These are phyloP conservation scores for Paecilomyces variotii DNA, from an alignment of 2,329 filamentous ascomycete species.

Conservation along the genomic window DNA sequence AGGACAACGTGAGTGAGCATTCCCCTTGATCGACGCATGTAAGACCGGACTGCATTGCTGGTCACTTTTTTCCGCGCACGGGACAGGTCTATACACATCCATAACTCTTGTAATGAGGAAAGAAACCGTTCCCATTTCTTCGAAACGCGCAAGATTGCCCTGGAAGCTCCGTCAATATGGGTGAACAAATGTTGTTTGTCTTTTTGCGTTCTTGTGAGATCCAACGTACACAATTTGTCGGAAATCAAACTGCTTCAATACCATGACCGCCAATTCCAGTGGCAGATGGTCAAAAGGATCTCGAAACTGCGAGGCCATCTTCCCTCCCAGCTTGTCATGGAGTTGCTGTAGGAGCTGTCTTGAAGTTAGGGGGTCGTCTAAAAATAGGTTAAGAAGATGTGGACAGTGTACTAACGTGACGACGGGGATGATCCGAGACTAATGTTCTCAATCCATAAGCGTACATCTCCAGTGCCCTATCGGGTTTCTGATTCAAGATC, in stretches of 20 bases:
- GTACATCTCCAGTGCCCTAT: slow-evolving; percentile 50
- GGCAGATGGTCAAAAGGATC: slow-evolving; percentile 49
- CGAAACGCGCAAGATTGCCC: slow-evolving; percentile 46
- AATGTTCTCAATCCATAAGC: slow-evolving; percentile 50
- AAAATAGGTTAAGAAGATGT: not conserved
- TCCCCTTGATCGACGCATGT: slow-evolving; percentile 26
- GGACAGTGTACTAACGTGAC: slow-evolving; percentile 16
- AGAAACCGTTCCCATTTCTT: slow-evolving; percentile 49
- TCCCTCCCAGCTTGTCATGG: slow-evolving; percentile 38
- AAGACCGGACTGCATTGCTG: slow-evolving; percentile 25
- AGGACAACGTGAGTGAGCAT: slow-evolving; percentile 24
- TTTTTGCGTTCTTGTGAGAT: not conserved
- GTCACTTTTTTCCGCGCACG: slow-evolving; percentile 36
- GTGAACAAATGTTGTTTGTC: not conserved
- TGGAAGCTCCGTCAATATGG: slow-evolving; percentile 11
- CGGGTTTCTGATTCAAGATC: slow-evolving; percentile 39
- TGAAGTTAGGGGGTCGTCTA: not conserved
- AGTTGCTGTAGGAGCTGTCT: slow-evolving; percentile 36
- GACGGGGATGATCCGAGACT: slow-evolving; percentile 28
- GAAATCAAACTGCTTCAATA: slow-evolving; percentile 47
- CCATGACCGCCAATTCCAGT: slow-evolving; percentile 44
- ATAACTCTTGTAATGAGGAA: slow-evolving; percentile 38
- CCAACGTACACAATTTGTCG: slow-evolving; percentile 38
- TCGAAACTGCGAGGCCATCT: slow-evolving; percentile 17
- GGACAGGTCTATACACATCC: slow-evolving; percentile 48